phyloP scores from a whole-genome alignment of 116 monocot genomes.

The Posidonia oceanica region DNA sequence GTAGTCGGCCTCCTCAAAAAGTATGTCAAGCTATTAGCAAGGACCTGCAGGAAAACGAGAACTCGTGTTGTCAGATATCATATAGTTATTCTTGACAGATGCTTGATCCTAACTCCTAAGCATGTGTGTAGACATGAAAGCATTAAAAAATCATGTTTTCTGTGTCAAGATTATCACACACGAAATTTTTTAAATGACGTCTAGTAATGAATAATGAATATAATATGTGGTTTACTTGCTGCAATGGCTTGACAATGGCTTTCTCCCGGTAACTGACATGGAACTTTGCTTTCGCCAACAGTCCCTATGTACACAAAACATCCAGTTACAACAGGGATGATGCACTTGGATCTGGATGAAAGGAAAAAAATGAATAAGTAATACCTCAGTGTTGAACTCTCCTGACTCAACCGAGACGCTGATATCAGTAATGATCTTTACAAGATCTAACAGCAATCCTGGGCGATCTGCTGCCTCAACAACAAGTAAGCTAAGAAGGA shows the following conservation, averaged over 20 bases:
- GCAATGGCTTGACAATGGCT: slow-evolving; percentile 57
- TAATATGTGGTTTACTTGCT: slow-evolving; percentile 26
- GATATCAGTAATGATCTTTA: slow-evolving; percentile 78
- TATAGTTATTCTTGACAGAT: background rate
- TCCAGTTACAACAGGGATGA: background rate
- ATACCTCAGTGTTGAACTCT: slow-evolving; percentile 93
- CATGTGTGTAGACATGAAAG: background rate
- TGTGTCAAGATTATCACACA: background rate
- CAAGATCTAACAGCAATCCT: slow-evolving; percentile 85
- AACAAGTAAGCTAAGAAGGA: slow-evolving; percentile 57
- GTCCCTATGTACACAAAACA: slow-evolving; percentile 30
- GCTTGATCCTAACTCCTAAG: background rate
- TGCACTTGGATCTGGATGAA: background rate
- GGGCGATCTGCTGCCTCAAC: slow-evolving; percentile 89
- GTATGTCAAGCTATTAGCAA: slow-evolving; percentile 79
- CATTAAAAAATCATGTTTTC: background rate
- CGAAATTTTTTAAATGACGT: too few relatives aligned
- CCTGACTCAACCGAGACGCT: slow-evolving; percentile 80
- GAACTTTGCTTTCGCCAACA: slow-evolving; percentile 90
- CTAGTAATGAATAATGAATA: background rate
- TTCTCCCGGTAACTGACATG: slow-evolving; percentile 78
- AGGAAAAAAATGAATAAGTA: background rate
- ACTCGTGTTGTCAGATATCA: background rate
- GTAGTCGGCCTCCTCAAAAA: slow-evolving; percentile 84
- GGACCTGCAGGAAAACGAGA: slow-evolving; percentile 35